Base-by-base conservation (phyloP, 306 rosid genomes). In the Lablab purpureus region DNA sequence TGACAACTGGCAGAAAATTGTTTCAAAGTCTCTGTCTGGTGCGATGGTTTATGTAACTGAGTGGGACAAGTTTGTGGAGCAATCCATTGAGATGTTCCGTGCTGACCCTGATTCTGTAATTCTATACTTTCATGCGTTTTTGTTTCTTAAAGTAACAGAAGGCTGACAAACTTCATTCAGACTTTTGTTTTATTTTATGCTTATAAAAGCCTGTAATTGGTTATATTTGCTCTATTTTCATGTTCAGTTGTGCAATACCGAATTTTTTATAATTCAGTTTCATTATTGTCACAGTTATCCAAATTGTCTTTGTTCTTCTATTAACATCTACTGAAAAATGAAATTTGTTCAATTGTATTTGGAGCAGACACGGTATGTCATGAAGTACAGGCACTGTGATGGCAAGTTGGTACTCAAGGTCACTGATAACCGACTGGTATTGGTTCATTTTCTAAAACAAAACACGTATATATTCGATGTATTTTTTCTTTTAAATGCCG, bases 61-160 rank as follows among this genome's bases (percentile, higher is more conserved):
- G 23, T 93, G 97, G 96, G 97, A 93, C 46, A 90, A 93, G 80
- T 93, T 93, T 50, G 89, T 89, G 15, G 96, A 93, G 27, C 91
- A 94, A 81, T 91, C 97, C 74, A 88, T 93, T 17, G 89, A 91
- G 79, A n/a, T 93, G 80, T 93, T 91, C 88, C 97, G 97, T 32
- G 92, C 92, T 62, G 94, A 89, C 86, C 96, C 96, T 62, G 90
- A 89, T 62, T 87, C 97, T 63, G 97, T 93, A 80, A 62, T 67
- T 41, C 7, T 43, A 32, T 9, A 1, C 22, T 72, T 7, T 46
- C 46, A 62, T 43, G 2, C 0, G 10, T 21, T 63, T 34, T 22
- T 0, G 0, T 54, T 40, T 71, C 13, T 41, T 13, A 22, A 30
- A 15, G 43, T 22, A 11, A 59, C 37, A 34, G 45, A 23, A 71